Conservation (phyloP, 768 basidiomycete species). For the Sarcodon aspratus region DNA sequence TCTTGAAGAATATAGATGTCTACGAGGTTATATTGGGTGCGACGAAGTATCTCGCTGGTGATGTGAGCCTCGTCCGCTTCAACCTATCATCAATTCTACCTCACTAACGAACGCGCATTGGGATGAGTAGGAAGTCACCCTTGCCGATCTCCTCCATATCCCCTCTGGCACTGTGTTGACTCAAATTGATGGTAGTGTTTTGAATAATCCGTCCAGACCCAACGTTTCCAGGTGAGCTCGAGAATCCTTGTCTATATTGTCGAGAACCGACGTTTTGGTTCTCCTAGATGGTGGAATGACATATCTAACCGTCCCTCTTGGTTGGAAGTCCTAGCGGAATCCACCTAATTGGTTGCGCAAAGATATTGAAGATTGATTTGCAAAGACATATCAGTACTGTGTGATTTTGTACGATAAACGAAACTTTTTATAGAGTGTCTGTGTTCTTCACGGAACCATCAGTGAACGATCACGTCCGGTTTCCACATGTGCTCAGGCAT, state of each 20-base stretch:
- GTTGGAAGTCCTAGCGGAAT: constrained; percentile 20
- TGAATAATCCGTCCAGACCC: constrained; percentile 22
- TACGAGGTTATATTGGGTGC: constrained; percentile 49
- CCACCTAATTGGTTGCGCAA: no score
- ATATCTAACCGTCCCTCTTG: constrained; percentile 35
- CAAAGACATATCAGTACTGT: no score
- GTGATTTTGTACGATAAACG: no score
- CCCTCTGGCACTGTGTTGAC: constrained; percentile 27
- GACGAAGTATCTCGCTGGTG: constrained; percentile 38
- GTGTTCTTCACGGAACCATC: no score
- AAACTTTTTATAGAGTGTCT: no score
- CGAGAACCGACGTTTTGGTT: not conserved
- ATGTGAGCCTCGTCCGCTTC: constrained; percentile 10
- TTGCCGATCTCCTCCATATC: constrained; percentile 50
- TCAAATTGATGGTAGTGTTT: constrained; percentile 13
- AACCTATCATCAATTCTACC: not conserved
- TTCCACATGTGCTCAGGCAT: no score
- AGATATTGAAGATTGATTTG: no score
- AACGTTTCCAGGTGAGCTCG: constrained; percentile 31
- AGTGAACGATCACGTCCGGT: no score
- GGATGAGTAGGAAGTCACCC: constrained; percentile 27
- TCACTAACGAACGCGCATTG: not conserved
- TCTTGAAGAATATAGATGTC: constrained; percentile 34
- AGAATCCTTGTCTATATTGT: not conserved
- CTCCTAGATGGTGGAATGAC: constrained; percentile 39